Base-by-base conservation (phyloP, 495 filamentous ascomycete species). In the Lasiosphaeriaceae sp. region DNA sequence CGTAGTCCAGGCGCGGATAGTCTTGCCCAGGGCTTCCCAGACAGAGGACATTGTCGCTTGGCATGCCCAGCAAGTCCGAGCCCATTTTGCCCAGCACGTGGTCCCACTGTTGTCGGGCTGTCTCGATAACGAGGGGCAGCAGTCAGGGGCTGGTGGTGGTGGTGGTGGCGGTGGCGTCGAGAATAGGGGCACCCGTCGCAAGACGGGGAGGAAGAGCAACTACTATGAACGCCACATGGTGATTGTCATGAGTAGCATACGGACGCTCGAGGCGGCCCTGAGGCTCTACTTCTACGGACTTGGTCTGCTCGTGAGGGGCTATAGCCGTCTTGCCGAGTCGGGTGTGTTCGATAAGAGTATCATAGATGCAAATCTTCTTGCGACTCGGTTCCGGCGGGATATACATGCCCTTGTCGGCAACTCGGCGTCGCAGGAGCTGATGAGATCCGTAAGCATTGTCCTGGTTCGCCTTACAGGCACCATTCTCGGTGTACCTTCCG, bases 371-470 rank as follows among this genome's bases (percentile, higher is more conserved):
- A 74, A 80, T 4, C 57, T 57, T 5, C 67, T 77, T 8, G 69
- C 81, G 48, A 51, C 67, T 19, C 80, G 77, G 21, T 83, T 89
- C 55, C 74, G 76, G 19, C 74, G 81, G 37, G 80, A 84, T 57
- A 79, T 91, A 22, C 80, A 87, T 62, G 81, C 85, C 19, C 79
- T 90, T 22, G 79, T 90, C 29, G 77, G 79, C 17, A 86, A 87
- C 66, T 85, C 86, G 3, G 68, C 85, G 24, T 83, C 83, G 4
- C 77, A 77, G 62, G 68, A 68, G 24, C 64, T 89, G 34, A 76
- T 79, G 39, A 63, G 66, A 16, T 72, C 84, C 12, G 66, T 91
- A 3, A 71, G 73, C 2, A 66, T 65, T 20, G 81, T 87, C 41
- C 60, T 90, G 16, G 70, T 73, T 16, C 74, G 72, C 26, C 69